Conservation (phyloP, 1,139 yeast species). For the Wickerhamomyces sp. region DNA sequence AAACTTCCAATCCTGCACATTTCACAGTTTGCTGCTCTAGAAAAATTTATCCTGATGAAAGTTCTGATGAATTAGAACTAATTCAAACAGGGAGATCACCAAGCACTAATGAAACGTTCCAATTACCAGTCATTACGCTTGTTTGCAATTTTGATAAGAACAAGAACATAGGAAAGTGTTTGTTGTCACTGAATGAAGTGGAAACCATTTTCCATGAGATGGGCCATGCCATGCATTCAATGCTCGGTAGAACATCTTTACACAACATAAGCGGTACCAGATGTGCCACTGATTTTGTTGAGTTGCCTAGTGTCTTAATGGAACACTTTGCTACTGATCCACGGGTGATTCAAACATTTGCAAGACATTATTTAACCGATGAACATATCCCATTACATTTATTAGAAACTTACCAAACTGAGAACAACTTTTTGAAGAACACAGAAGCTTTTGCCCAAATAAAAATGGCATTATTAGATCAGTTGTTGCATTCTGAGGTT, state of each 20-base stretch:
- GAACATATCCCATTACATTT: slow-evolving; percentile 51
- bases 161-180: slow-evolving; percentile 30
- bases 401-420: slow-evolving; percentile 47
- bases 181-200: slow-evolving; percentile 72
- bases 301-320: slow-evolving; percentile 91
- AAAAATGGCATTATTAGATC: slow-evolving; percentile 87
- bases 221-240: slow-evolving; percentile 99
- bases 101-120: slow-evolving; percentile 45
- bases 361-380: slow-evolving; percentile 68
- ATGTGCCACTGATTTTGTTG: slow-evolving; percentile 95
- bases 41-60: slow-evolving; percentile 52
- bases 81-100: slow-evolving; percentile 35
- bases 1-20: slow-evolving; percentile 81
- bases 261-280: slow-evolving; percentile 95
- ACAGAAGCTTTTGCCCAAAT: slow-evolving; percentile 85
- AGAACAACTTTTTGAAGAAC: slow-evolving; percentile 51
- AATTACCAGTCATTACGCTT: slow-evolving; percentile 83
- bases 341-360: slow-evolving; percentile 68
- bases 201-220: slow-evolving; percentile 96
- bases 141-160: slow-evolving; percentile 76
- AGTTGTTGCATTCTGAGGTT: slow-evolving; percentile 61
- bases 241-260: slow-evolving; percentile 85
- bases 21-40: slow-evolving; percentile 96
- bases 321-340: slow-evolving; percentile 86
- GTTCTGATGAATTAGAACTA: slow-evolving; percentile 31